Evolutionary conservation across 768 basidiomycete genomes (phyloP).

Genomic region (Sarcodon sp.): DNA sequence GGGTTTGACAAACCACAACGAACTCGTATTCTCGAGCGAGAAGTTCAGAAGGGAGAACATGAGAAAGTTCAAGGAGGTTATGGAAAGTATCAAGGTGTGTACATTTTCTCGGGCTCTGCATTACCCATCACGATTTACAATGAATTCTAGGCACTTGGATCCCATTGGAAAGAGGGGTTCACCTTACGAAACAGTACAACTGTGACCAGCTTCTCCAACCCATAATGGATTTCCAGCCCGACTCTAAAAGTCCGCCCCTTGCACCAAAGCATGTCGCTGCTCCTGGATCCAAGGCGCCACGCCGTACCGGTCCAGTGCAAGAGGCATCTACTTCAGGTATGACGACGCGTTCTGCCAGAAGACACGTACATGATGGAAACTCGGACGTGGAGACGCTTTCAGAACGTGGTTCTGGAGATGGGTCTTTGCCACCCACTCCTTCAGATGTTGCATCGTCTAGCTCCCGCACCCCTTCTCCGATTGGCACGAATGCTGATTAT

Average conservation of each 20-base stretch:
- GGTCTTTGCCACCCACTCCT: conserved; percentile 82
- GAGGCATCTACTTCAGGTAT: conserved; percentile 16
- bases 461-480: conserved; percentile 90
- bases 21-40: conserved; percentile 92
- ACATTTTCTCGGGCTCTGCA: background rate
- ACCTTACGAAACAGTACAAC: conserved; percentile 84
- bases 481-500: conserved; percentile 44
- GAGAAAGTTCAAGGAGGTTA: conserved; percentile 99
- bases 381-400: conserved; percentile 55
- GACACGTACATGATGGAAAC: conserved; percentile 33
- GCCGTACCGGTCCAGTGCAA: conserved; percentile 28
- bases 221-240: conserved; percentile 89
- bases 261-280: conserved; percentile 93
- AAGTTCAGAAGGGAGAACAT: conserved; percentile 97
- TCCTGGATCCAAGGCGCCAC: conserved; percentile 31
- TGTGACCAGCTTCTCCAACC: conserved; percentile 80
- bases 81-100: conserved; percentile 95
- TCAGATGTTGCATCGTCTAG: conserved; percentile 67
- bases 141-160: conserved; percentile 84
- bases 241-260: conserved; percentile 81
- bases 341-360: conserved; percentile 50
- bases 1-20: conserved; percentile 99
- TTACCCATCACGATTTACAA: too few species aligned
- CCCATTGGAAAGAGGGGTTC: conserved; percentile 81
- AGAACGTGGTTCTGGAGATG: conserved; percentile 72